phyloP scores from a whole-genome alignment of 805 yeast species.

The Kazachstania viticola region DNA sequence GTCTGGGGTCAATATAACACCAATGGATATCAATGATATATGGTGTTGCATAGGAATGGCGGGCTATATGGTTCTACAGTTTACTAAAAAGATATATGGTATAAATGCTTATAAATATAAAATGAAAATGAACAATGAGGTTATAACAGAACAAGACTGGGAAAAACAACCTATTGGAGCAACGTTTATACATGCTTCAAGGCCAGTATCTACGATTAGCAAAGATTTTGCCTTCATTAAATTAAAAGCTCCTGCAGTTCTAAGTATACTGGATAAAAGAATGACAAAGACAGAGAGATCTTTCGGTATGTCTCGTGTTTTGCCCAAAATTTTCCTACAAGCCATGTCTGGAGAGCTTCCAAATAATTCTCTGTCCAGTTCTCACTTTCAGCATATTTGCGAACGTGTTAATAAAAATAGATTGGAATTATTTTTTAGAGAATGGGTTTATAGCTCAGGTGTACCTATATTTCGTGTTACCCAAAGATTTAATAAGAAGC shows the following conservation, averaged over 20 bases:
- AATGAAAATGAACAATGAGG: conserved; percentile 52
- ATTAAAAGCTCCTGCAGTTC: conserved; percentile 75
- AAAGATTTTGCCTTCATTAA: conserved; percentile 55
- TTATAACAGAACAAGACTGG: conserved; percentile 61
- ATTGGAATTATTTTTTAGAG: conserved; percentile 72
- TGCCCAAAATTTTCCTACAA: conserved; percentile 83
- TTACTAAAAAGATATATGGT: conserved; percentile 65
- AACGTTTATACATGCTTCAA: conserved; percentile 33
- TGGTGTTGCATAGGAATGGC: conserved; percentile 89
- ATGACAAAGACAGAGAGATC: conserved; percentile 95
- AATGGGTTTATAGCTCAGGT: conserved; percentile 88
- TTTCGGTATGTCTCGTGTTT: conserved; percentile 80
- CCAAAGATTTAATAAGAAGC: conserved; percentile 85
- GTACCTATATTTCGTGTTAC: conserved; percentile 82
- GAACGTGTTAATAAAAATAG: conserved; percentile 87
- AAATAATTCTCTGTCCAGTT: conserved; percentile 64
- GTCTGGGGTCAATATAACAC: conserved; percentile 86
- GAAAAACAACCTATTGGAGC: conserved; percentile 73
- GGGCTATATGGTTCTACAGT: conserved; percentile 68
- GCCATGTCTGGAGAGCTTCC: conserved; percentile 91
- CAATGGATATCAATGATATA: conserved; percentile 61
- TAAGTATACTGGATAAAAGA: conserved; percentile 75
- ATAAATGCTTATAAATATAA: conserved; percentile 67
- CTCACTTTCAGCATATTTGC: conserved; percentile 85
- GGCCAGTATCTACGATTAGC: conserved; percentile 20